phyloP scores from a whole-genome alignment of 2,329 filamentous ascomycete species.

The Plenodomus biglobosus region DNA sequence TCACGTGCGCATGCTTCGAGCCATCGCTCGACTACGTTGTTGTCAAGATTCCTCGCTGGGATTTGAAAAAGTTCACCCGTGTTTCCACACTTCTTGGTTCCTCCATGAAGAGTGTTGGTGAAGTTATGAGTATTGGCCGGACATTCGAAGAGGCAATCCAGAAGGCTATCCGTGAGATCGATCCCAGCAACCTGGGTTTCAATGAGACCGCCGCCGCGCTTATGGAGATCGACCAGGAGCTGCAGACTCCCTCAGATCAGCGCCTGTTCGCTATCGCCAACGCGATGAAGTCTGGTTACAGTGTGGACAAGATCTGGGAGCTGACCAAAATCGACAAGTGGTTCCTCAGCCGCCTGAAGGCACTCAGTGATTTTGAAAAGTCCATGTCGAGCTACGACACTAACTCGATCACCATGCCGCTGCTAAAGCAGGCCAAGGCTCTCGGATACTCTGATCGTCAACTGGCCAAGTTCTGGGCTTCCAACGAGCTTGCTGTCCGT shows the following conservation, averaged over 20 bases:
- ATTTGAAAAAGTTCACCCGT: conserved; percentile 97
- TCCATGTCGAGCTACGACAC: conserved; percentile 71
- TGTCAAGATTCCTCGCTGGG: conserved; percentile 98
- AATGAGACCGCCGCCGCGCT: conserved; percentile 78
- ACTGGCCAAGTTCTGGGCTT: conserved; percentile 89
- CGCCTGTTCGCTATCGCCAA: conserved; percentile 97
- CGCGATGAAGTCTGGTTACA: conserved; percentile 92
- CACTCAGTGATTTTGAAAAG: conserved; percentile 85
- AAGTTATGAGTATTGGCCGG: conserved; percentile 97
- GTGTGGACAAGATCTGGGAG: conserved; percentile 96
- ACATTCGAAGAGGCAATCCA: conserved; percentile 98
- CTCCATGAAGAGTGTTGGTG: conserved; percentile 99
- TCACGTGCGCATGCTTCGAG: conserved; percentile 96
- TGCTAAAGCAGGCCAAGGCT: conserved; percentile 84
- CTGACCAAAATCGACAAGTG: conserved; percentile 98
- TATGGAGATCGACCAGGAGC: conserved; percentile 93
- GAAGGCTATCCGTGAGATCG: conserved; percentile 93
- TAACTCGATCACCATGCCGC: conserved; percentile 61
- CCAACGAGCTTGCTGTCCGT: conserved; percentile 88
- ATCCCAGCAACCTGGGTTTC: conserved; percentile 94
- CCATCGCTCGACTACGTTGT: conserved; percentile 97
- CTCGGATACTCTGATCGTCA: conserved; percentile 94
- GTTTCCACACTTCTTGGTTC: conserved; percentile 95
- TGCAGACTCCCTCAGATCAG: conserved; percentile 97
- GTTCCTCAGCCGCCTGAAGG: conserved; percentile 92